These are phyloP conservation scores for Tricladium varicosporioides DNA, from an alignment of 2,329 filamentous ascomycete genomes.

Conservation along the genomic window DNA sequence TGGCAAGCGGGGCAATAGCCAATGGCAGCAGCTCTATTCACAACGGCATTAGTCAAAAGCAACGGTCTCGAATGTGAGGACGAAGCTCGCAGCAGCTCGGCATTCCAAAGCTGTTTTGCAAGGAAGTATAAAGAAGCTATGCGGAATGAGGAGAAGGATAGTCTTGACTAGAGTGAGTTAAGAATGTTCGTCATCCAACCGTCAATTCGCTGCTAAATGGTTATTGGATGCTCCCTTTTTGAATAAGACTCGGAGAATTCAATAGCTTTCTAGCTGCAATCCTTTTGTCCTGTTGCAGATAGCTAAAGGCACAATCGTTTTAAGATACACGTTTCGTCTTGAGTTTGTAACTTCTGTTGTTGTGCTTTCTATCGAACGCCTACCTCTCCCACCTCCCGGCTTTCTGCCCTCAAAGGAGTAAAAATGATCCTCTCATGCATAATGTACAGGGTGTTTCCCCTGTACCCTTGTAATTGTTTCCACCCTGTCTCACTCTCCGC, in stretches of 20 bases:
- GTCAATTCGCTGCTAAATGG: neutral
- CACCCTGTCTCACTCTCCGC: neutral
- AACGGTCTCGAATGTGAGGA: neutral
- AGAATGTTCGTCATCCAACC: neutral
- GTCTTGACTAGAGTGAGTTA: neutral
- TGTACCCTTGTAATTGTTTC: neutral
- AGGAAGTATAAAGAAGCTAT: neutral
- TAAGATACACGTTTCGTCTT: neutral
- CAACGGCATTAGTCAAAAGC: neutral
- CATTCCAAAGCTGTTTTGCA: neutral
- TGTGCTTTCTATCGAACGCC: neutral
- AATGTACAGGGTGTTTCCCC: constrained; percentile 5
- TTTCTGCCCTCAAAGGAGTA: neutral
- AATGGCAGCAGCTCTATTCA: neutral
- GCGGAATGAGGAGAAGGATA: neutral
- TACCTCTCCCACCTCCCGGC: neutral
- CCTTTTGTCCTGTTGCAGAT: too few relatives aligned
- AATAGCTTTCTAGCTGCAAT: too few relatives aligned
- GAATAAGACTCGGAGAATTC: neutral
- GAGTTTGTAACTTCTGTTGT: neutral
- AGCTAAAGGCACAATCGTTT: neutral
- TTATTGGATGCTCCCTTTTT: neutral
- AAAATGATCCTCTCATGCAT: neutral
- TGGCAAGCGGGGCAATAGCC: neutral
- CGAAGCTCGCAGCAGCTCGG: neutral